Evolutionary conservation across 2,329 filamentous ascomycete species (phyloP), one percentile per base, ranked within the genome.

Genomic region (Colletotrichum simmondsii): DNA sequence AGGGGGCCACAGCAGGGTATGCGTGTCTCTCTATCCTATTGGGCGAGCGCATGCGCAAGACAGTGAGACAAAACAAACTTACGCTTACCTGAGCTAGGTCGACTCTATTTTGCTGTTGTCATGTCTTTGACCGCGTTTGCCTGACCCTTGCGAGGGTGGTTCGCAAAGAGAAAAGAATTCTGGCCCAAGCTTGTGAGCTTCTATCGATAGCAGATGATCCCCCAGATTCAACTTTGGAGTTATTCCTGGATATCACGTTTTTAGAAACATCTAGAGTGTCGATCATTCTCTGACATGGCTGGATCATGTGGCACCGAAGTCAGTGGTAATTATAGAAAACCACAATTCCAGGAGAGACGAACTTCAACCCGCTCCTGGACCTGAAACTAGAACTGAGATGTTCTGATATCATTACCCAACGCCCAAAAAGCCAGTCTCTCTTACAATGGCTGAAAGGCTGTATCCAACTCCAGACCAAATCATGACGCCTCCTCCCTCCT

Each of bases 401-500:
- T 22, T 22, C 6, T 49, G 26, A 49, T 35, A 35, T 52, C 5
- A 66, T 32, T 8, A 14, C 12, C 53, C 14, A 32, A 22, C 62
- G 32, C 53, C 53, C 16, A 30, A 28, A 22, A 19, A 8, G 4
- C 24, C 32, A 42, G 32, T 24, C 32, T 24, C 19, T 49, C 19
- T 35, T 12, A 12, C 37, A 42, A 42, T n/a, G n/a, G n/a, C 19
- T 19, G 37, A 19, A 49, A 46, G 53, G 30, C 46, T 2, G 12
- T 32, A 5, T 42, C 4, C 2, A 24, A 22, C 1, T 4, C 8
- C 24, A 16, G 35, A 24, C 54, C 65, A 56, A 64, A 69, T 65
- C 54, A 65, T 60, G 60, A 52, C 56, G 71, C 54, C 30, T 59
- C 59, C 11, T 69, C 60, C 37, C n/a, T 85, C 64, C 85, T 82